Evolutionary conservation across 164 flowering plant species (phyloP), one percentile per base, ranked within the genome.

Genomic region (Tinospora cordifolia): DNA sequence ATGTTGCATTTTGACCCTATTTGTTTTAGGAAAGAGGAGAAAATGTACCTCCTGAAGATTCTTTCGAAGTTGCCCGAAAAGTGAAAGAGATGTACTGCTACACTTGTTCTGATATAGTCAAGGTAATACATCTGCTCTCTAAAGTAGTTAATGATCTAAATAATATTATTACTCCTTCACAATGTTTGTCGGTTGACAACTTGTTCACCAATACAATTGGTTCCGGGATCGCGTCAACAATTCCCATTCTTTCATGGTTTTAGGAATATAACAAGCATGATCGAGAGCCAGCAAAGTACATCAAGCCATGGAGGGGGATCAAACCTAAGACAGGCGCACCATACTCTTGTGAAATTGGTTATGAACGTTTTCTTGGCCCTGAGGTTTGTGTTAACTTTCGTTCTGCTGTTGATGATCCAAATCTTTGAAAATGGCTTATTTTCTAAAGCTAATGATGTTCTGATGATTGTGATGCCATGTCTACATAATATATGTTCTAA

Each of bases 311-410:
- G 97, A 86, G 83, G 81, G 99, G 98, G 60, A 85, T 85, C 67
- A 95, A 92, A 81, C 97, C 99, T 69, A 95, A 90, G 84, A 92
- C 99, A 17, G 98, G 99, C 71, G 99, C 98, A 63, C 96, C 99
- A 76, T 95, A 91, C 77, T 79, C 98, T 36, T 92, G 98, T 80
- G 99, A 95, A 75, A 67, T 95, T 72, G 99, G 99, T 75, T 95
- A 92, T 69, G 99, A 95, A 80, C 87, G 98, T 27, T 95, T 95
- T 83, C 91, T 95, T 71, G 99, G 99, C 69, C 99, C 99, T 47
- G 98, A 95, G 99, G 99, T 95, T 78, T 66, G 87, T 71, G 65
- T 49, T 75, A 14, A 14, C 40, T 40, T 67, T 69, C 15, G 4
- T 21, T 27, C 22, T 41, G 19, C 59, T 69, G 51, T 64, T 58